Base-by-base conservation (phyloP, 2,329 filamentous ascomycete genomes). In the Hawksworthiomyces lignivorus region DNA sequence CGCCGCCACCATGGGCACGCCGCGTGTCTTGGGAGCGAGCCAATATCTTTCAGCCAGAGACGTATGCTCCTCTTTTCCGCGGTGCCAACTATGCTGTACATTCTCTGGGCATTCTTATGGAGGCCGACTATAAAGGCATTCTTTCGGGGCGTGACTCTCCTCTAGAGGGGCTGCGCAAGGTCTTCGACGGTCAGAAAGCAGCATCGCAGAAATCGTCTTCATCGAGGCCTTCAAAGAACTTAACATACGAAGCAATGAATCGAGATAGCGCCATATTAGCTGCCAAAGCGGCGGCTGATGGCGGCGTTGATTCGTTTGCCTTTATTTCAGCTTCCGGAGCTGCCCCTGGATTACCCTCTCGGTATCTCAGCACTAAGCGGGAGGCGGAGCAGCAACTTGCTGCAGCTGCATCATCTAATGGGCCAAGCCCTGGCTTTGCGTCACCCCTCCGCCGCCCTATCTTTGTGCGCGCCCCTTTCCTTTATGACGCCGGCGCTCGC, bases 181-280 rank as follows among this genome's bases (percentile, higher is more conserved):
- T 87, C 20, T 94, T 97, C 60, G 79, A 80, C 7, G 39, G 39
- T 48, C 71, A 75, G 47, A 71, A 73, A 51, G 20, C 84, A 15
- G 20, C 40, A 14, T 14, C 29, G 8, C 12, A 35, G 31, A 12
- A 27, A 6, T 21, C 39, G 1, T 27, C 43, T 4, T 19, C 19
- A 5, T 15, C 37, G 2, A 21, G 4, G 7, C 22, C 20, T 2
- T 35, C 22, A 14, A 22, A n/a, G 22, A 14, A 32, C 26, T 71
- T 95, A 54, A 96, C 90, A 15, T 98, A 98, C 67, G 92, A 97
- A 68, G 73, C 88, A 47, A 96, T 98, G 87, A 98, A 98, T 66
- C 77, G 92, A 44, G 90, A 97, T 65, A 78, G 70, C 66, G 90
- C 90, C 36, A 78, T 97, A 47, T 75, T 82, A 41, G 73, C 96